phyloP scores from a whole-genome alignment of 2,329 filamentous ascomycete species.

The Akanthomyces lecanii region DNA sequence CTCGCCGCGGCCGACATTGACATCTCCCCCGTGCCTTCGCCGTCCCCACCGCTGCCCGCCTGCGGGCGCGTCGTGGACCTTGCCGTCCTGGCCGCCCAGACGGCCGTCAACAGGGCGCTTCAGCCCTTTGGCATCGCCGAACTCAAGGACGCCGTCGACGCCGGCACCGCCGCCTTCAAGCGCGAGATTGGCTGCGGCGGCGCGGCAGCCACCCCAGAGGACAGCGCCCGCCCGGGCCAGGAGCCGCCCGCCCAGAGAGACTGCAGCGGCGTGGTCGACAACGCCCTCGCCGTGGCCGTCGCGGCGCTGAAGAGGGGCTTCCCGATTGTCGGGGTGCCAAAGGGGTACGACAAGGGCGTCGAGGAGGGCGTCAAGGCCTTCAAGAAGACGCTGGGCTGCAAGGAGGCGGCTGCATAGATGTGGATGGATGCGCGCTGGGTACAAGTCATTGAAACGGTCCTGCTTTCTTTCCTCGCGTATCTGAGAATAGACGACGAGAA shows the following conservation, averaged over 20 bases:
- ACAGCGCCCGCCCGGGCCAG: not conserved
- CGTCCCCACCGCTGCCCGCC: not conserved
- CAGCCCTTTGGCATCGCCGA: not conserved
- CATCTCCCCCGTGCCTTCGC: not conserved
- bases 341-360: not conserved
- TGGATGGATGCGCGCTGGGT: too few relatives aligned
- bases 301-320: not conserved
- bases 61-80: not conserved
- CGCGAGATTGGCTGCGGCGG: not conserved
- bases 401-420: slow-evolving; percentile 1
- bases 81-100: not conserved
- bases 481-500: too few relatives aligned
- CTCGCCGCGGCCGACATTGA: not conserved
- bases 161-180: not conserved
- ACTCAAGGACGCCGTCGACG: not conserved
- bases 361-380: not conserved
- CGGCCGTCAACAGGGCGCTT: too few relatives aligned
- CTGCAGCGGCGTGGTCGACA: not conserved
- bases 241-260: not conserved
- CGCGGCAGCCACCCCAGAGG: not conserved
- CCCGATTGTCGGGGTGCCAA: too few relatives aligned
- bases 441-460: too few relatives aligned
- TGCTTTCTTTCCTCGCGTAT: too few relatives aligned
- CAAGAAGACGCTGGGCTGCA: slow-evolving; percentile 72
- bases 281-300: not conserved